Conservation (phyloP, 2,329 filamentous ascomycete genomes). For the Fusarium compactum region DNA sequence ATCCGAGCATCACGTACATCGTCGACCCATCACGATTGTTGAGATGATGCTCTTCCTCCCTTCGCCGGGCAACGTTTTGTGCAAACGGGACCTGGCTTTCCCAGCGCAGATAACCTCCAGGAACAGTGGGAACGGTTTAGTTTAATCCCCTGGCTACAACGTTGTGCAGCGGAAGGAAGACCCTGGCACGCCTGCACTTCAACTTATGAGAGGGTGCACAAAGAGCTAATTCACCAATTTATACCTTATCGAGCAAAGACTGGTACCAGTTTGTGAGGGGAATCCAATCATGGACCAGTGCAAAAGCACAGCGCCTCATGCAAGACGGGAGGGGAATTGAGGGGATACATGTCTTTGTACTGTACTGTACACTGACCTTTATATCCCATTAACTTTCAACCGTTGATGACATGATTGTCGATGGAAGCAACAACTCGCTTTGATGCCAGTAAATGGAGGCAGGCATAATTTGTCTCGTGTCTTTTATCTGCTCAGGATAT, state of each 20-base stretch:
- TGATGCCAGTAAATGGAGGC: not conserved
- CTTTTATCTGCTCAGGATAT: slow-evolving; percentile 7
- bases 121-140: slow-evolving; percentile 28
- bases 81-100: slow-evolving; percentile 26
- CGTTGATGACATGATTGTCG: not conserved
- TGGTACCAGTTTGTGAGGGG: slow-evolving; percentile 30
- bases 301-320: slow-evolving; percentile 37
- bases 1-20: slow-evolving; percentile 2
- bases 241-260: slow-evolving; percentile 40
- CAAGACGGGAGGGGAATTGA: slow-evolving; percentile 38
- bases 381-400: slow-evolving; percentile 14
- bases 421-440: not conserved
- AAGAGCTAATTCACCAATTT: slow-evolving; percentile 27
- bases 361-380: slow-evolving; percentile 3
- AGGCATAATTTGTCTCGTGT: slow-evolving; percentile 15
- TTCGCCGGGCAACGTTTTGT: slow-evolving; percentile 14
- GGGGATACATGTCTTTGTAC: slow-evolving; percentile 23
- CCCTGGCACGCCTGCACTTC: slow-evolving; percentile 37
- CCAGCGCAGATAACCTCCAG: slow-evolving; percentile 26
- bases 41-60: slow-evolving; percentile 16
- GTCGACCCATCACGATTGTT: slow-evolving; percentile 8
- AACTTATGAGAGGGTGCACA: slow-evolving; percentile 36
- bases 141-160: slow-evolving; percentile 32
- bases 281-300: slow-evolving; percentile 34
- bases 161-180: slow-evolving; percentile 37